These are phyloP conservation scores for Anisogramma anomala DNA, from an alignment of 2,329 filamentous ascomycete species.

Conservation along the genomic window DNA sequence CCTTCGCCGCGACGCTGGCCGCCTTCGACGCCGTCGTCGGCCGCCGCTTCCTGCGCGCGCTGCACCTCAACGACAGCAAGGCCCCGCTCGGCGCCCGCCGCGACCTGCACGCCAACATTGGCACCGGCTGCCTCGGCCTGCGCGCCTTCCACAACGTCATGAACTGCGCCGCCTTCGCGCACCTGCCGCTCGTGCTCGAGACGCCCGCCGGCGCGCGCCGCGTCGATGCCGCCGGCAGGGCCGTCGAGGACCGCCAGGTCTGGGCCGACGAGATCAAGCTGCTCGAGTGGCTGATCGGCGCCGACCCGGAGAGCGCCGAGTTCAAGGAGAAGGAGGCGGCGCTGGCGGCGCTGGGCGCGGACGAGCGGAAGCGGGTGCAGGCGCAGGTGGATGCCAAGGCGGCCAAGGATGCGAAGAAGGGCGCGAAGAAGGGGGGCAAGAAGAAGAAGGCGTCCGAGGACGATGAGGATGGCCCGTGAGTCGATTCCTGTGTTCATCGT, in stretches of 20 bases:
- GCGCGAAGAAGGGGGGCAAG: constrained; percentile 24
- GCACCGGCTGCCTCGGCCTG: constrained; percentile 84
- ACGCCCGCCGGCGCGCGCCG: constrained; percentile 69
- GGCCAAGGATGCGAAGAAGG: constrained; percentile 43
- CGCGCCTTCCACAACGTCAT: constrained; percentile 84
- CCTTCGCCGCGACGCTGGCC: constrained; percentile 61
- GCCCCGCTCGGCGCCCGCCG: constrained; percentile 70
- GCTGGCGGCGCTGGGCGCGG: constrained; percentile 55
- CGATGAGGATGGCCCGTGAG: constrained; percentile 24
- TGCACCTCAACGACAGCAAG: constrained; percentile 95
- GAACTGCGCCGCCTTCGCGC: constrained; percentile 66
- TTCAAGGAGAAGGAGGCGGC: constrained; percentile 55
- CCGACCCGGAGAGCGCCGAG: constrained; percentile 63
- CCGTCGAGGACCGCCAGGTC: constrained; percentile 64
- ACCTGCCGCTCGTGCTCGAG: constrained; percentile 84
- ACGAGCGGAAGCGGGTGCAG: constrained; percentile 63
- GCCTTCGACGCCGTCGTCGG: constrained; percentile 73
- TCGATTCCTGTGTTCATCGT: no score
- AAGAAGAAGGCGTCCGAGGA: constrained; percentile 23
- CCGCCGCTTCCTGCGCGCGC: constrained; percentile 63
- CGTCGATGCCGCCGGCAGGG: constrained; percentile 52
- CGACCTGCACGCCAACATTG: constrained; percentile 92
- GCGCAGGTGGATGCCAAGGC: constrained; percentile 68
- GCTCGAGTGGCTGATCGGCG: constrained; percentile 75
- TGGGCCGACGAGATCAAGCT: constrained; percentile 95